phyloP scores from a whole-genome alignment of 2,329 filamentous ascomycete genomes.

The Nigrospora oryzae region DNA sequence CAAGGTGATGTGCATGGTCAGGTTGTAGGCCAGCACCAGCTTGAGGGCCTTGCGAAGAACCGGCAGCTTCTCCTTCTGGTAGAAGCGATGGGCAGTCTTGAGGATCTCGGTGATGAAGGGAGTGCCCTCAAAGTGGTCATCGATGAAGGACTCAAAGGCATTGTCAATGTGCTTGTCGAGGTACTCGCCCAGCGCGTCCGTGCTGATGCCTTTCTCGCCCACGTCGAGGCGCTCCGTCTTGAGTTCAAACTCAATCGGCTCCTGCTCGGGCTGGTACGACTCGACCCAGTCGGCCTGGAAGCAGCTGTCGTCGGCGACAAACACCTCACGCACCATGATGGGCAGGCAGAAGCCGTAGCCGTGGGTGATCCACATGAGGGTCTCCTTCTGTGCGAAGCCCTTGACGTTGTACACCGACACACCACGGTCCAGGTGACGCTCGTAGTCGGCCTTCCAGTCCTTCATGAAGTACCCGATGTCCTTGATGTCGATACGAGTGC shows the following conservation, averaged over 20 bases:
- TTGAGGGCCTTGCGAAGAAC: conserved; percentile 94
- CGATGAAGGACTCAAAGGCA: conserved; percentile 86
- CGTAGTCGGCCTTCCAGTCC: conserved; percentile 96
- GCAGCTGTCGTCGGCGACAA: conserved; percentile 83
- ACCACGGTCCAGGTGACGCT: conserved; percentile 77
- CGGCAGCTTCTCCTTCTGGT: conserved; percentile 76
- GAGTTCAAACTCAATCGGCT: conserved; percentile 74
- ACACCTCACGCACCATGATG: conserved; percentile 89
- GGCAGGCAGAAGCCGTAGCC: conserved; percentile 91
- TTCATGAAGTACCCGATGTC: conserved; percentile 99
- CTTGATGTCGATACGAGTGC: conserved; percentile 97
- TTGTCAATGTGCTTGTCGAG: conserved; percentile 91
- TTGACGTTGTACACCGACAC: conserved; percentile 95
- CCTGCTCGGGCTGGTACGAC: conserved; percentile 56
- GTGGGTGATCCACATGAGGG: conserved; percentile 84
- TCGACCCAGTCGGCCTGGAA: conserved; percentile 94
- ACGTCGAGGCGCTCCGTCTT: conserved; percentile 84
- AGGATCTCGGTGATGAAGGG: conserved; percentile 92
- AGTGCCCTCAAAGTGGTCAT: conserved; percentile 93
- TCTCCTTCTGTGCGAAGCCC: conserved; percentile 62
- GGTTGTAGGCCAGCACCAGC: conserved; percentile 89
- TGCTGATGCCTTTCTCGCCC: conserved; percentile 79
- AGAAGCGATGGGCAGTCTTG: conserved; percentile 92
- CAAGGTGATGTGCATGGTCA: conserved; percentile 90
- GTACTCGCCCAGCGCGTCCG: conserved; percentile 77